Evolutionary conservation across 2,329 filamentous ascomycete genomes (phyloP).

Genomic region (Fusarium austroafricanum): DNA sequence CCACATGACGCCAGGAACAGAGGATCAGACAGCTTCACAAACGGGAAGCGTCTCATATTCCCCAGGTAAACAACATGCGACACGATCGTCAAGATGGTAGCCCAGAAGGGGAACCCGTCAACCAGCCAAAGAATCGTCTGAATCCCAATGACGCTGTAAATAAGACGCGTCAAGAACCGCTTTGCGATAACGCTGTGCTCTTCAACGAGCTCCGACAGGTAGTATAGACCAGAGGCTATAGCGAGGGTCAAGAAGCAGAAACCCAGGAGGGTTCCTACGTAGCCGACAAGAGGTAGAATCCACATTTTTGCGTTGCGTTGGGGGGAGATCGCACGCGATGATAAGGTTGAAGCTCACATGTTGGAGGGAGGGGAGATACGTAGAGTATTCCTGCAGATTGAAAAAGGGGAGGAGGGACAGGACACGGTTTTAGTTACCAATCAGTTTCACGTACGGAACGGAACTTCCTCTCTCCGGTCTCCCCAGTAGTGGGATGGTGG

Average conservation of each 20-base stretch:
- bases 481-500: too few relatives aligned
- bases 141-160: conserved; percentile 81
- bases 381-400: conserved; percentile 16
- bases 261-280: conserved; percentile 85
- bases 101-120: conserved; percentile 84
- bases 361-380: conserved; percentile 25
- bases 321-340: conserved; percentile 22
- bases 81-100: conserved; percentile 79
- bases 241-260: conserved; percentile 95
- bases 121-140: conserved; percentile 81
- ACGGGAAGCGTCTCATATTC: conserved; percentile 79
- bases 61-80: conserved; percentile 89
- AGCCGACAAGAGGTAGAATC: conserved; percentile 93
- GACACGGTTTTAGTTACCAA: conserved; percentile 44
- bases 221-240: conserved; percentile 98
- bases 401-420: conserved; percentile 22
- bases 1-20: conserved; percentile 86
- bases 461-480: too few relatives aligned
- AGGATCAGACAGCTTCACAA: conserved; percentile 88
- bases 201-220: conserved; percentile 96
- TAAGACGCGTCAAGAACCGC: conserved; percentile 83
- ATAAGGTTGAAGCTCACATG: conserved; percentile 41
- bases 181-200: conserved; percentile 96
- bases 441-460: too few relatives aligned
- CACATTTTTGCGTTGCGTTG: conserved; percentile 73